Conservation (phyloP, 129 eudicot species). For the Deinandra increscens region DNA sequence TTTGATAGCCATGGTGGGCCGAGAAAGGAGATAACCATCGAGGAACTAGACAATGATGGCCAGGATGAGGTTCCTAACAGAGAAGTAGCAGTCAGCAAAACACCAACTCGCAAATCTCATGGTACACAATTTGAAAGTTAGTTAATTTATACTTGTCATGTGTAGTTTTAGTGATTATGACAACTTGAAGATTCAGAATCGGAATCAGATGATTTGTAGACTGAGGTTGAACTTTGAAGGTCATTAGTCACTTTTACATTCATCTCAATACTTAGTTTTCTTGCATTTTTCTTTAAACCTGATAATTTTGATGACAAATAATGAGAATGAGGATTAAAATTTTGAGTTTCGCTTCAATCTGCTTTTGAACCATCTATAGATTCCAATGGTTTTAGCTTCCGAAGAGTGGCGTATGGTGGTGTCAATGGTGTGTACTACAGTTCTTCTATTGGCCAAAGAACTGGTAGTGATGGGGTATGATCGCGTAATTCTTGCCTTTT, state of each 20-base stretch:
- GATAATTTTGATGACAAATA: neutral
- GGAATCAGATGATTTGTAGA: neutral
- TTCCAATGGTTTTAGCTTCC: slow-evolving; percentile 41
- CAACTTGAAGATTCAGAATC: slow-evolving; percentile 11
- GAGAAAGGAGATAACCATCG: slow-evolving; percentile 47
- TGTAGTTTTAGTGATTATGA: slow-evolving; percentile 7
- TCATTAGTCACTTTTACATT: neutral
- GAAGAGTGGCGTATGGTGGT: slow-evolving; percentile 69
- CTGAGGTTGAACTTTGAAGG: neutral
- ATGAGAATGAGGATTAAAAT: neutral
- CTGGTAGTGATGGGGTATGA: slow-evolving; percentile 61
- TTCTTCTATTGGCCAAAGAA: slow-evolving; percentile 51
- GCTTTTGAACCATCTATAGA: slow-evolving; percentile 12
- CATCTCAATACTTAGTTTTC: neutral
- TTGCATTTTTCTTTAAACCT: neutral
- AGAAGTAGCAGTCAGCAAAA: slow-evolving; percentile 35
- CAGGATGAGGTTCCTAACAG: slow-evolving; percentile 29
- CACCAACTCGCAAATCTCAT: slow-evolving; percentile 26
- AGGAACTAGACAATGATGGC: slow-evolving; percentile 56
- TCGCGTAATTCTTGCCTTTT: neutral
- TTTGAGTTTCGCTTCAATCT: neutral
- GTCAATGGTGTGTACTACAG: slow-evolving; percentile 54
- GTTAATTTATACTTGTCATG: neutral
- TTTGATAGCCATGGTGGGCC: slow-evolving; percentile 31
- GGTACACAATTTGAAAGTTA: slow-evolving; percentile 31